Conservation (phyloP, 768 basidiomycete genomes). For the Infundibulicybe gibba region DNA sequence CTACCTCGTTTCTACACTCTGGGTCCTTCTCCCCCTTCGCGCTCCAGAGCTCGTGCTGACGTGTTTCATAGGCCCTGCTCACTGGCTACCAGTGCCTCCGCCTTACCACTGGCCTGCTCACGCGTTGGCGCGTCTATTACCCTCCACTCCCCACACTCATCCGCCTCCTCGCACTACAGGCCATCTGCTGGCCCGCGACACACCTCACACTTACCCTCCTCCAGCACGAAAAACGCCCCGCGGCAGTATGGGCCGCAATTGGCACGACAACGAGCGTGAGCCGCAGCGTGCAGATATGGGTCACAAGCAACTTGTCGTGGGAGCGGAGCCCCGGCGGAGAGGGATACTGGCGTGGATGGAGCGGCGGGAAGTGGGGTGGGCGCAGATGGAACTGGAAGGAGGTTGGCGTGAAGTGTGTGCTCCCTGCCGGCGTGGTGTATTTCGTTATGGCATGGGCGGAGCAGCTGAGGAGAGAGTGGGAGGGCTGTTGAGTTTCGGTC, state of each 20-base stretch:
- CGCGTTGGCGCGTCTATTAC: constrained; percentile 91
- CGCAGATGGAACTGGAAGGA: constrained; percentile 81
- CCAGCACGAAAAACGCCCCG: constrained; percentile 65
- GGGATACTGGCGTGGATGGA: constrained; percentile 37
- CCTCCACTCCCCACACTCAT: constrained; percentile 84
- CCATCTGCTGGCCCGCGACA: constrained; percentile 95
- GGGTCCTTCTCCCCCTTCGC: constrained; percentile 43
- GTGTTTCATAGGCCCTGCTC: constrained; percentile 58
- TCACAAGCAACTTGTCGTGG: constrained; percentile 83
- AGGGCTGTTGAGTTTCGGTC: constrained; percentile 14
- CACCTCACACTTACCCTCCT: constrained; percentile 79
- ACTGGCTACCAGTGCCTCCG: constrained; percentile 89
- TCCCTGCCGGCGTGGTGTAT: constrained; percentile 75
- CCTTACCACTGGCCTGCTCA: constrained; percentile 84
- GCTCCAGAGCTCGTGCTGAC: constrained; percentile 3
- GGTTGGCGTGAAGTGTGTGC: constrained; percentile 63
- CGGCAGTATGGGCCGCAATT: constrained; percentile 87
- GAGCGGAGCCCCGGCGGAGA: constrained; percentile 22
- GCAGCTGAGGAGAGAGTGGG: constrained; percentile 43
- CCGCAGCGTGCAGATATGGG: constrained; percentile 90
- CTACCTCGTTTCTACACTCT: constrained; percentile 63
- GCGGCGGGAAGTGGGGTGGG: constrained; percentile 49
- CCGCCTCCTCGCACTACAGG: constrained; percentile 88
- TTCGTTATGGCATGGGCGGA: constrained; percentile 79
- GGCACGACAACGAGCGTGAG: constrained; percentile 85